Conservation (phyloP, 495 filamentous ascomycete genomes). For the Penicillium coffeae region DNA sequence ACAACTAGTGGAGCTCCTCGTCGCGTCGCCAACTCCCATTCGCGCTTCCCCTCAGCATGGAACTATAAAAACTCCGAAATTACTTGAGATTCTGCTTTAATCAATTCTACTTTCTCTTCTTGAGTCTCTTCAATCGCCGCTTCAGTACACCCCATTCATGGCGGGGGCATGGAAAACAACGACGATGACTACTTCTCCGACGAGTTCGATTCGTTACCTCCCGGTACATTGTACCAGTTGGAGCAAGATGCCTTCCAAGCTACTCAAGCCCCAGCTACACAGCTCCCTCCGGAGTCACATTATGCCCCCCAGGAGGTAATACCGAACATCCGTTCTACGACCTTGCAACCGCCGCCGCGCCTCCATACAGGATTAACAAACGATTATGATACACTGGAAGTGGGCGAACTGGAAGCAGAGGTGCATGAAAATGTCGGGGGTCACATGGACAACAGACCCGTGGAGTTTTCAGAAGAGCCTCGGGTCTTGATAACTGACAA, state of each 20-base stretch:
- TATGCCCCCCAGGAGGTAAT: conserved; percentile 3
- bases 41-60: background rate
- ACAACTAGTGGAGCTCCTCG: background rate
- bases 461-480: conserved; percentile 19
- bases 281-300: conserved; percentile 5
- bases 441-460: conserved; percentile 4
- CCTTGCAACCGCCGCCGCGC: conserved; percentile 27
- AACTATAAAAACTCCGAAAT: background rate
- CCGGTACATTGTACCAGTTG: conserved; percentile 48
- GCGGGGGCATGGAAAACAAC: conserved; percentile 55
- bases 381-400: conserved; percentile 53
- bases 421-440: conserved; percentile 44
- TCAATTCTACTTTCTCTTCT: background rate
- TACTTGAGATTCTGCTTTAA: background rate
- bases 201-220: conserved; percentile 56
- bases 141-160: conserved; percentile 31
- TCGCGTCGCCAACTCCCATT: background rate
- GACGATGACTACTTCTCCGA: conserved; percentile 65
- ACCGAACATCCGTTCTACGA: conserved; percentile 9
- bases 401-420: conserved; percentile 52
- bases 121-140: background rate
- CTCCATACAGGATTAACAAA: conserved; percentile 41
- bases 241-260: conserved; percentile 53
- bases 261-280: conserved; percentile 38
- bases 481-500: conserved; percentile 3